Evolutionary conservation across 176 grass and related monocot species (phyloP).

Genomic region (Ananas comosus): DNA sequence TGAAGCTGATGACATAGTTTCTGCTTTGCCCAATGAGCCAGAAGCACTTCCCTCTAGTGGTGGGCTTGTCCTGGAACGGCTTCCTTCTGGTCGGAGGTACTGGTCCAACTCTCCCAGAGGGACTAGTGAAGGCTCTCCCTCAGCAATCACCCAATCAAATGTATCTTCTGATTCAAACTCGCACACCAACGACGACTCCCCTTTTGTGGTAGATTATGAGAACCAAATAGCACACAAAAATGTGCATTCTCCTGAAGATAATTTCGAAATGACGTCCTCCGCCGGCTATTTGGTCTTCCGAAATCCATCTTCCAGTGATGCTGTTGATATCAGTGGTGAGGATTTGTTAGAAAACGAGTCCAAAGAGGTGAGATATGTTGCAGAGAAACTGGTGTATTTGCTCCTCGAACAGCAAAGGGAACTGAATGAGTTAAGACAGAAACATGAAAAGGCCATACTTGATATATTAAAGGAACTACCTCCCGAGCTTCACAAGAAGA

Average conservation of each 20-base stretch:
- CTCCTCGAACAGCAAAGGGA: slow-evolving; percentile 39
- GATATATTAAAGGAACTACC: slow-evolving; percentile 26
- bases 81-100: slow-evolving; percentile 56
- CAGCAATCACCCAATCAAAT: not conserved
- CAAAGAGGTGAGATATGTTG: not conserved
- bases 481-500: slow-evolving; percentile 25
- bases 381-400: slow-evolving; percentile 24
- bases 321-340: slow-evolving; percentile 8
- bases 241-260: not conserved
- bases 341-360: not conserved
- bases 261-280: slow-evolving; percentile 2
- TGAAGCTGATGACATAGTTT: slow-evolving; percentile 42
- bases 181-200: slow-evolving; percentile 7
- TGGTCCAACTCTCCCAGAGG: slow-evolving; percentile 57
- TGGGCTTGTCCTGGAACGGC: slow-evolving; percentile 39
- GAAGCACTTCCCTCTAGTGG: slow-evolving; percentile 13
- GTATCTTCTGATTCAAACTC: slow-evolving; percentile 9
- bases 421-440: slow-evolving; percentile 24
- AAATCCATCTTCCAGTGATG: not conserved
- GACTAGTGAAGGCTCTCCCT: slow-evolving; percentile 19
- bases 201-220: slow-evolving; percentile 2
- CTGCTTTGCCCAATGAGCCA: slow-evolving; percentile 28
- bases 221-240: not conserved
- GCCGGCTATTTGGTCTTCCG: not conserved
- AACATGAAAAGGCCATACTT: slow-evolving; percentile 33